Evolutionary conservation across 139 green algal species (phyloP).

Genomic region (Chlorella sorokiniana): DNA sequence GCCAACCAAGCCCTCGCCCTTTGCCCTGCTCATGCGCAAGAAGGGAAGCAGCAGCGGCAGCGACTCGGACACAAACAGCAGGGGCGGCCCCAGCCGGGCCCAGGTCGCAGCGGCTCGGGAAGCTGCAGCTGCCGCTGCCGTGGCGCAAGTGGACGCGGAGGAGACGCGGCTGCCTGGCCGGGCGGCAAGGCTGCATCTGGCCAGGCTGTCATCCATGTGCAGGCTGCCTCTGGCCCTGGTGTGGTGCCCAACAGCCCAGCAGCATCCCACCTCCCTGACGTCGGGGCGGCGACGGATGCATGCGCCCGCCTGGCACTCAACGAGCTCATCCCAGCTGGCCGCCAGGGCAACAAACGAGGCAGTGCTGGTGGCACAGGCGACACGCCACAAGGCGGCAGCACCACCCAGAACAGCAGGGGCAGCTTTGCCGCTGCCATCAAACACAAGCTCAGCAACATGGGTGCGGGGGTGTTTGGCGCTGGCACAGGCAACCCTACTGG

Average conservation of each 20-base stretch:
- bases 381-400: neutral
- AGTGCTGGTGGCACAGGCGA: neutral
- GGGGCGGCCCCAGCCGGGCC: neutral
- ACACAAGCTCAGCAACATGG: slow-evolving; percentile 22
- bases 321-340: neutral
- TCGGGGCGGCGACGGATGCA: neutral
- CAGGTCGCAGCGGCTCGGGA: neutral
- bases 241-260: neutral
- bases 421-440: slow-evolving; percentile 29
- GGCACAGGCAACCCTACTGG: neutral
- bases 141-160: slow-evolving; percentile 9
- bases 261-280: neutral
- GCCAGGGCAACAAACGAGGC: neutral
- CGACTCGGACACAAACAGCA: neutral
- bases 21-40: neutral
- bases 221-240: neutral
- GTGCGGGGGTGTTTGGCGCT: neutral
- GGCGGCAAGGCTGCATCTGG: neutral
- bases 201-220: slow-evolving; percentile 3
- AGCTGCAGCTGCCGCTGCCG: neutral
- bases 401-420: neutral
- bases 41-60: neutral
- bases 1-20: slow-evolving; percentile 13
- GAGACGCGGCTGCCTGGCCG: neutral
- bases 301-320: neutral